Conservation (phyloP, 2,329 filamentous ascomycete genomes). For the Fusarium sublunatum region DNA sequence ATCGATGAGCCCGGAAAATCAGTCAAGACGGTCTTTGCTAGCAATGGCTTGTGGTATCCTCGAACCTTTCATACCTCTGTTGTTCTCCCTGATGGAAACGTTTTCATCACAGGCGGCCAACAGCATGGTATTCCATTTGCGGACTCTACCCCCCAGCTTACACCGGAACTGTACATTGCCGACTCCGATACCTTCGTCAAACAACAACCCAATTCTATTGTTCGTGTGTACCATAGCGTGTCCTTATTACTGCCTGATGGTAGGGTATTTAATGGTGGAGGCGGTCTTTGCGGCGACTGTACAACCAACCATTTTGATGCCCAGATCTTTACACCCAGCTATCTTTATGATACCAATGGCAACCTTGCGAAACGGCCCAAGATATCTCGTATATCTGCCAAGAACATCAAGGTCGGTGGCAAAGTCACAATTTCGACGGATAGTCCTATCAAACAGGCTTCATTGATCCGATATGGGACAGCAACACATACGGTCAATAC, state of each 20-base stretch:
- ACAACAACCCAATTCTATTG: slow-evolving; percentile 17
- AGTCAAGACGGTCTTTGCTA: neutral
- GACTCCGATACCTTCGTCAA: slow-evolving; percentile 18
- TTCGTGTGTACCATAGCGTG: slow-evolving; percentile 25
- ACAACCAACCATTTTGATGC: slow-evolving; percentile 33
- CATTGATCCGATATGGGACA: slow-evolving; percentile 32
- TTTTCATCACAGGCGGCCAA: slow-evolving; percentile 61
- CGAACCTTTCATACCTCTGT: slow-evolving; percentile 60
- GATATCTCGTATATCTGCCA: neutral
- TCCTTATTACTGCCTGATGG: slow-evolving; percentile 18
- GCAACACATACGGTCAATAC: slow-evolving; percentile 36
- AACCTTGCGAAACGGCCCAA: slow-evolving; percentile 15
- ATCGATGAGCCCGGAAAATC: slow-evolving; percentile 47
- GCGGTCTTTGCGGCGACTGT: slow-evolving; percentile 16
- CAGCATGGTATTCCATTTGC: slow-evolving; percentile 10
- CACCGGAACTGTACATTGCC: slow-evolving; percentile 24
- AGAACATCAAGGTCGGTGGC: slow-evolving; percentile 6
- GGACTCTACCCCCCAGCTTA: slow-evolving; percentile 20
- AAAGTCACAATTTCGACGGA: slow-evolving; percentile 10
- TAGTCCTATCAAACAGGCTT: neutral
- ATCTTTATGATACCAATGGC: slow-evolving; percentile 15
- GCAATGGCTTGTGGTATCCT: slow-evolving; percentile 19
- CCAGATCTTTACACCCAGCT: slow-evolving; percentile 30
- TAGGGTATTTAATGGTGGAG: slow-evolving; percentile 25
- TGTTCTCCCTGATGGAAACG: slow-evolving; percentile 60